A percentile compares a stretch with the other conserved stretches of the same genome.
phyloP scores from a whole-genome alignment of 495 filamentous ascomycete genomes.

The Hapsidospora chrysogenum region DNA sequence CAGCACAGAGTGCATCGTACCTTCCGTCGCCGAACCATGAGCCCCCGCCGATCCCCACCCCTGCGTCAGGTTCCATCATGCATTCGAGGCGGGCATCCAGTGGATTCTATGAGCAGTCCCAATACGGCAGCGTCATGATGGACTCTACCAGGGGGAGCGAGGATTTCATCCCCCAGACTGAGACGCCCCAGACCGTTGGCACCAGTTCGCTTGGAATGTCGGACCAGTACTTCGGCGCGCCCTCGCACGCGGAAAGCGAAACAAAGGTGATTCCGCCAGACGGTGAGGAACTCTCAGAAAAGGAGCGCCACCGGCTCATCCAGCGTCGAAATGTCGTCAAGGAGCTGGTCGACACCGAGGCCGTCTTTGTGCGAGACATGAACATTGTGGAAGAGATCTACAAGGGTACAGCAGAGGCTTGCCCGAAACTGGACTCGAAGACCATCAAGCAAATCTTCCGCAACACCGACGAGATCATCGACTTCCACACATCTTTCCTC shows the following conservation, averaged over 20 bases:
- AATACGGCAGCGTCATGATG: conserved; percentile 23
- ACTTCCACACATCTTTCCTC: conserved; percentile 63
- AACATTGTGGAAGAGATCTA: conserved; percentile 93
- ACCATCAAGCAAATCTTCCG: conserved; percentile 80
- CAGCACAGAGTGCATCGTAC: conserved; percentile 6
- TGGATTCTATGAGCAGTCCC: conserved; percentile 22
- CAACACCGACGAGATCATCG: conserved; percentile 74
- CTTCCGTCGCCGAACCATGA: conserved; percentile 17
- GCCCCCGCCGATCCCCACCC: conserved; percentile 12
- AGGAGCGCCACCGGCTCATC: conserved; percentile 29
- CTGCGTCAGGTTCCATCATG: conserved; percentile 1
- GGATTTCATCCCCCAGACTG: conserved; percentile 5
- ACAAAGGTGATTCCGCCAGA: conserved; percentile 10
- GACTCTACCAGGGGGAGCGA: conserved; percentile 16
- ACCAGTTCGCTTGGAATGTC: conserved; percentile 17
- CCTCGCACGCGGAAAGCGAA: conserved; percentile 5
- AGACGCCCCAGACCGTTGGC: conserved; percentile 15
- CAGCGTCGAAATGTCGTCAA: conserved; percentile 67
- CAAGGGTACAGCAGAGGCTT: conserved; percentile 78
- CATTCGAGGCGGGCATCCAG: conserved; percentile 11
- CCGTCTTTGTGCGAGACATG: conserved; percentile 78
- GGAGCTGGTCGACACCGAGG: conserved; percentile 84
- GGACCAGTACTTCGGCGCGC: conserved; percentile 8
- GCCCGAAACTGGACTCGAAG: conserved; percentile 58
- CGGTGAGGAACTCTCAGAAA: conserved; percentile 10